Conservation (phyloP, 345 rosid species). For the Boechera divaricarpa region DNA sequence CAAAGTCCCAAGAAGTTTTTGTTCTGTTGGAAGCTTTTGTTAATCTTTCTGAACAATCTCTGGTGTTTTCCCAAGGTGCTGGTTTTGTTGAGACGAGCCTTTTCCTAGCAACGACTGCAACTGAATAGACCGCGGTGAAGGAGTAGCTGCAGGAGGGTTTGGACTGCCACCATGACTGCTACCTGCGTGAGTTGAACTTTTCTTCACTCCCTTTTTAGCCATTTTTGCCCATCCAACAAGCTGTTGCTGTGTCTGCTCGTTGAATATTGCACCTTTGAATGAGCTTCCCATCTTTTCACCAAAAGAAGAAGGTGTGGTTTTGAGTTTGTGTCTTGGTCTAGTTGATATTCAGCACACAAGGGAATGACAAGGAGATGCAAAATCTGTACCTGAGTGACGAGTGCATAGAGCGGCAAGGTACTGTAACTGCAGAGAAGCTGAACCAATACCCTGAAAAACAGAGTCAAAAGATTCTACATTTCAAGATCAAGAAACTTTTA, state of each 20-base stretch:
- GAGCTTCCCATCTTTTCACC: slow-evolving; percentile 83
- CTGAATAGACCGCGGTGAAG: slow-evolving; percentile 27
- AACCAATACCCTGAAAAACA: slow-evolving; percentile 54
- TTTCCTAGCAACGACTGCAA: slow-evolving; percentile 32
- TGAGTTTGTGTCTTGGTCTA: slow-evolving; percentile 14
- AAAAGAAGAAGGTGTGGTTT: background rate
- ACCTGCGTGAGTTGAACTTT: slow-evolving; percentile 30
- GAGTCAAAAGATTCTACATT: slow-evolving; percentile 3
- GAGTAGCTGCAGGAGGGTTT: slow-evolving; percentile 16
- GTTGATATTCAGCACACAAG: slow-evolving; percentile 1
- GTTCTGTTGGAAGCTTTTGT: background rate
- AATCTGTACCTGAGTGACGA: slow-evolving; percentile 72
- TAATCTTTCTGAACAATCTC: slow-evolving; percentile 28
- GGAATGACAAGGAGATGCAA: background rate
- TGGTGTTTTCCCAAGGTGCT: background rate
- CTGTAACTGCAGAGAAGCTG: slow-evolving; percentile 87
- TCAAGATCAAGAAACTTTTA: background rate
- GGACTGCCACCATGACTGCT: slow-evolving; percentile 25
- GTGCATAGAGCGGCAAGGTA: slow-evolving; percentile 88
- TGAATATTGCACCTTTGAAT: slow-evolving; percentile 73
- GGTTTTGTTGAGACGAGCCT: slow-evolving; percentile 26
- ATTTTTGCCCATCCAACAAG: slow-evolving; percentile 73
- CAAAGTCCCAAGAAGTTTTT: background rate
- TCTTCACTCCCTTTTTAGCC: slow-evolving; percentile 59
- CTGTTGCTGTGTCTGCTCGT: slow-evolving; percentile 66